Evolutionary conservation across 2,329 filamentous ascomycete genomes (phyloP).

Genomic region (Reticulascus tulasneorum): DNA sequence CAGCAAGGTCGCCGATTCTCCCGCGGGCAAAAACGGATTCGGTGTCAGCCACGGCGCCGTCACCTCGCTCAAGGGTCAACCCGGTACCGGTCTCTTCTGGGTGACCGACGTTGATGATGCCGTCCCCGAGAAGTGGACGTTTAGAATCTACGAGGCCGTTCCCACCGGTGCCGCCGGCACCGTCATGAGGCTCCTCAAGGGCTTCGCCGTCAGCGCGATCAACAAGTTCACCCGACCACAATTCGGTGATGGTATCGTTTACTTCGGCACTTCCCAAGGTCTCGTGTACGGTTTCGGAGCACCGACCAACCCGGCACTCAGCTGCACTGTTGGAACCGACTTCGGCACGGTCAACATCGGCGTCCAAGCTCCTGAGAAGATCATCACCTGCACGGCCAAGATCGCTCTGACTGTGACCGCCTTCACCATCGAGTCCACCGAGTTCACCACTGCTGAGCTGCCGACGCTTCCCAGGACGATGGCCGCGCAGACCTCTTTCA

Average conservation of each 20-base stretch:
- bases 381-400: slow-evolving; percentile 47
- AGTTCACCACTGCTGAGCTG: slow-evolving; percentile 29
- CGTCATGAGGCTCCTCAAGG: slow-evolving; percentile 45
- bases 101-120: slow-evolving; percentile 51
- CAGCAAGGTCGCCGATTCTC: slow-evolving; percentile 46
- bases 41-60: slow-evolving; percentile 53
- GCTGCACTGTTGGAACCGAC: slow-evolving; percentile 52
- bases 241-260: slow-evolving; percentile 52
- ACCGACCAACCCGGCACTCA: slow-evolving; percentile 47
- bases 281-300: slow-evolving; percentile 52
- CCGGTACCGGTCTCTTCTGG: slow-evolving; percentile 53
- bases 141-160: slow-evolving; percentile 49
- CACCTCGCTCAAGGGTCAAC: slow-evolving; percentile 48
- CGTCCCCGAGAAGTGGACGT: slow-evolving; percentile 43
- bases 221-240: slow-evolving; percentile 54
- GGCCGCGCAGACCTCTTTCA: slow-evolving; percentile 32
- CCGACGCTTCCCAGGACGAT: slow-evolving; percentile 25
- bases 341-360: no score
- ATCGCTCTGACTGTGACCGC: slow-evolving; percentile 36
- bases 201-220: slow-evolving; percentile 45
- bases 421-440: slow-evolving; percentile 26
- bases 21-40: slow-evolving; percentile 44
- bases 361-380: no score
- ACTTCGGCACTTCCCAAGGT: slow-evolving; percentile 46
- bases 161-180: slow-evolving; percentile 39